Evolutionary conservation across 2,329 filamentous ascomycete species (phyloP), one percentile per base, ranked within the genome.

Genomic region (Geosmithia flava): DNA sequence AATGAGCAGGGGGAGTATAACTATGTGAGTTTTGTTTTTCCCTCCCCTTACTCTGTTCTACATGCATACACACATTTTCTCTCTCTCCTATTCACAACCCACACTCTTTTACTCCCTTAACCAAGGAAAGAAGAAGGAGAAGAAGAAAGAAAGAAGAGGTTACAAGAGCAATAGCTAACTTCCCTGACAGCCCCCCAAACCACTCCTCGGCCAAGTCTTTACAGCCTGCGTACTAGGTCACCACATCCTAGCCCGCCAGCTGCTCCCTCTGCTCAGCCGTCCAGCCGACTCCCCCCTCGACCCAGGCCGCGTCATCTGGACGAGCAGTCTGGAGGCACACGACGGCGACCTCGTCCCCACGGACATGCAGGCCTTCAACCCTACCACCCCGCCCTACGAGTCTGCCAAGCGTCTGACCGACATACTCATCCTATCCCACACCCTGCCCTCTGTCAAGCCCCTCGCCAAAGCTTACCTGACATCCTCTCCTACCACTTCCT

Each of bases 151-250:
- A 42, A 42, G 19, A 19, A 19, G 30, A n/a, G 11, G 23, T 4
- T 5, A 27, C 4, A 8, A 27, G 8, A 27, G 23, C 23, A 27
- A 27, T 27, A 8, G 8, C 5, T 15, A 11, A 11, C 17, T n/a
- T 11, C 11, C n/a, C 11, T 44, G 42, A 30, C 30, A 89, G 59
- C 67, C 75, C 15, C 59, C 63, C 3, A 60, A 63, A 52, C 81
- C 83, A 1, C 67, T 70, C 5, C 68, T 98, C 1, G 90, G 88
- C 3, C 75, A 87, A 54, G 80, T 95, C 17, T 98, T 97, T 62
- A 85, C 83, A 61, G 84, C 91, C 46, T 97, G 97, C 60, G 76
- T 95, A 29, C 97, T 98, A 60, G 93, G 93, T 0, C 93, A 98
- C 68, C 97, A 98, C 62, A 68, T 96, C 58, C 79, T 98, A 20